Base-by-base conservation (phyloP, 768 basidiomycete genomes). In the Kwoniella mangroviensis region DNA sequence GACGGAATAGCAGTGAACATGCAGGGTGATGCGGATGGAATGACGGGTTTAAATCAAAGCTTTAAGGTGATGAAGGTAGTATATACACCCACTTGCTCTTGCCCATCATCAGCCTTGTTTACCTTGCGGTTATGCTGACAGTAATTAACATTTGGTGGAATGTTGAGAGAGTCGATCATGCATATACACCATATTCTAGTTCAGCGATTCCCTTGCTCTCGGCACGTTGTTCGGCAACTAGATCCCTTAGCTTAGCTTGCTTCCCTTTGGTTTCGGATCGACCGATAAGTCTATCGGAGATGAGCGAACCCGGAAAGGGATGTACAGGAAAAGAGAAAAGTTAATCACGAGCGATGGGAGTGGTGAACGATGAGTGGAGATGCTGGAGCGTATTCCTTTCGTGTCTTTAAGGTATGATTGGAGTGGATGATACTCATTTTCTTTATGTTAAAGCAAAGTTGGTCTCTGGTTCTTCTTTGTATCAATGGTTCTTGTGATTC, bases 311-410 rank as follows among this genome's bases (percentile, higher is more conserved):
- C 9, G 1, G 24, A 24, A 42, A 13, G 17, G 55, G 55, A 56
- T 13, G 9, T 28, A 9, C 17, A 21, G 53, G 53, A 19, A 12
- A 12, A 54, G 19, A 34, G 17, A 57, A 57, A 57, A 57, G 56
- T 57, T 57, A 57, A 57, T 57, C 56, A 57, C 56, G 56, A 26
- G 15, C 28, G 24, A 26, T 57, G 56, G 19, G 22, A 24, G 21
- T 13, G 9, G 17, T 26, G 15, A 26, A 26, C 15, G 56, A 15
- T 26, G 26, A 10, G 15, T 13, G 45, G 24, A 21, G 26, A 12
- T 34, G 26, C 28, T 21, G 24, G 21, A 55, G 21, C 53, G n/a
- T 55, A n/a, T 22, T 15, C 53, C 34, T 0, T 34, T 7, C 34
- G 34, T 7, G 34, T 0, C 34, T 34, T 34, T 34, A 34, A 34